A percentile compares a stretch with the other conserved stretches of the same genome.
Conservation (phyloP, 2,329 filamentous ascomycete species). For the Aulographum hederae region DNA sequence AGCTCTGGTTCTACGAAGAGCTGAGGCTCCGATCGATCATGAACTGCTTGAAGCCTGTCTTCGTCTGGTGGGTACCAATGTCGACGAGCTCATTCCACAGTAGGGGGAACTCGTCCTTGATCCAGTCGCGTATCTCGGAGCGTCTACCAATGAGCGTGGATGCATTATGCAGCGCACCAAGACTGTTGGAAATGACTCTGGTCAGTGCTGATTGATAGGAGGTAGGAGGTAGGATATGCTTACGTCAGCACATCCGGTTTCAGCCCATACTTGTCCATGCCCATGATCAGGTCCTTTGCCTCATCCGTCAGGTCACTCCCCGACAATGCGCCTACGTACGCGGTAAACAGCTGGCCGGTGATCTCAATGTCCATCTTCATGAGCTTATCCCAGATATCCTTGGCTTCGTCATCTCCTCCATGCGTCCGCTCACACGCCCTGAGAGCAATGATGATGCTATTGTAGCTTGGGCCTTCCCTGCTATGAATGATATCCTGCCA, state of each 20-base stretch:
- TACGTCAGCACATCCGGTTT: constrained; percentile 58
- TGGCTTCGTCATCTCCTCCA: constrained; percentile 25
- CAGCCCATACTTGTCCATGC: constrained; percentile 46
- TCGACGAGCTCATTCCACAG: no score
- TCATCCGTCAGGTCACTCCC: constrained; percentile 54
- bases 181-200: no score
- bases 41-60: no score
- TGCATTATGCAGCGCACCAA: no score
- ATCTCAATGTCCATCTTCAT: constrained; percentile 61
- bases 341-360: constrained; percentile 52
- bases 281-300: constrained; percentile 42
- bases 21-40: no score
- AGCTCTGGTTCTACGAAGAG: no score
- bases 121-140: no score
- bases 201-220: no score
- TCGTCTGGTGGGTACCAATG: no score
- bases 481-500: constrained; percentile 74
- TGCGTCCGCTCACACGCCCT: constrained; percentile 50
- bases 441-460: constrained; percentile 65
- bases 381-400: constrained; percentile 52
- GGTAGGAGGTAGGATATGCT: no score
- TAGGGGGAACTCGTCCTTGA: no score
- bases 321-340: constrained; percentile 61
- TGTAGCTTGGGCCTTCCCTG: constrained; percentile 70
- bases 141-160: no score